Evolutionary conservation across 1,284 basidiomycete genomes (phyloP).

Genomic region (Pholiota adiposa): DNA sequence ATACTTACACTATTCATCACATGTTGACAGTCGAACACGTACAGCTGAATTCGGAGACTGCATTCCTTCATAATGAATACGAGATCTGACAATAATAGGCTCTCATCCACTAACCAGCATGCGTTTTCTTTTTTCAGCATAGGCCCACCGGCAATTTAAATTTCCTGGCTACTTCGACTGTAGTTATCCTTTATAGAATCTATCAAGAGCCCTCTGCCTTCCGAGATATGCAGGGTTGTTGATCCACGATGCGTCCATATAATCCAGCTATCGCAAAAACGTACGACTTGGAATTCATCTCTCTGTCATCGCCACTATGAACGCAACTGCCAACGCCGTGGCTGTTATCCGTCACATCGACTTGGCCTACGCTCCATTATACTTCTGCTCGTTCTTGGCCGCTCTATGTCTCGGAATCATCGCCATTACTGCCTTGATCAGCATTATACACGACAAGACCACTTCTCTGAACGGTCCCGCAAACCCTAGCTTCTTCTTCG

Average conservation of each 20-base stretch:
- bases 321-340: not conserved
- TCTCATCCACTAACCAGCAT: not conserved
- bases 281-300: not conserved
- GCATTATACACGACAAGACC: conserved; percentile 17
- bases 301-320: not conserved
- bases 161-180: not conserved
- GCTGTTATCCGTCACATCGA: not conserved
- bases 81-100: not conserved
- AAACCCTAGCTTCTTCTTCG: conserved; percentile 40
- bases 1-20: not conserved
- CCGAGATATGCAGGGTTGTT: not conserved
- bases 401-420: not conserved
- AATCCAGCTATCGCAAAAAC: not conserved
- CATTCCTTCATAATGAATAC: not conserved
- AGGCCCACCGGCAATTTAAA: not conserved
- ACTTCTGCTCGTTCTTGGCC: not conserved
- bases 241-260: not conserved
- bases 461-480: conserved; percentile 39
- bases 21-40: not conserved
- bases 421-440: not conserved
- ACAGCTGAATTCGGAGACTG: not conserved
- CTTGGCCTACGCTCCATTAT: not conserved
- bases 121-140: not conserved
- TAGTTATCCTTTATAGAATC: not conserved
- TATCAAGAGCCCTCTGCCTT: not conserved